phyloP scores from a whole-genome alignment of 805 yeast species.

The Monosporozyma aerobia region DNA sequence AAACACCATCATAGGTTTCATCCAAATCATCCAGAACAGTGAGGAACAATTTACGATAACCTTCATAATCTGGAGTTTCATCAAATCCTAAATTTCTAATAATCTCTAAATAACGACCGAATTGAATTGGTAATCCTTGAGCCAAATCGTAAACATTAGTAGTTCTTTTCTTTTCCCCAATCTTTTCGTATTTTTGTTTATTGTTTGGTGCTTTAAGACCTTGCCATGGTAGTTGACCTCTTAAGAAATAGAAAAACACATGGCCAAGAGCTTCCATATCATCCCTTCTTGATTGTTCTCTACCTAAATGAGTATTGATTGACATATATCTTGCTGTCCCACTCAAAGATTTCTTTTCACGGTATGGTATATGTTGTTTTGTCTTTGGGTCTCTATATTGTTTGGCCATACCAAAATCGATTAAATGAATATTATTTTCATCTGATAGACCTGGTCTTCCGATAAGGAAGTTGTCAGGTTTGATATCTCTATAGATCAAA shows the following conservation, averaged over 20 bases:
- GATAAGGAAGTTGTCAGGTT: constrained; percentile 92
- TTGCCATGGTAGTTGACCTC: constrained; percentile 98
- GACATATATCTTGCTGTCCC: constrained; percentile 99
- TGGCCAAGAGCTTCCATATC: constrained; percentile 96
- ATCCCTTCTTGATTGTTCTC: constrained; percentile 94
- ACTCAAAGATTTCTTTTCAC: constrained; percentile 89
- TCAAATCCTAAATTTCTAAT: constrained; percentile 88
- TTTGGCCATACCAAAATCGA: constrained; percentile 98
- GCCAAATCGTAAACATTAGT: constrained; percentile 83
- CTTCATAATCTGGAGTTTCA: constrained; percentile 90
- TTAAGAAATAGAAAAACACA: constrained; percentile 86
- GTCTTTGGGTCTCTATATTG: constrained; percentile 96
- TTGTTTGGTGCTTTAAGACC: constrained; percentile 97
- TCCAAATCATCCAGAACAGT: constrained; percentile 66
- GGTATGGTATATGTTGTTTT: constrained; percentile 88
- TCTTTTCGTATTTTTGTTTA: constrained; percentile 94
- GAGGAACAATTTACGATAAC: constrained; percentile 67
- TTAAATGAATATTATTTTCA: constrained; percentile 79
- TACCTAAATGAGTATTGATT: constrained; percentile 91
- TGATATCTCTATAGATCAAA: constrained; percentile 90
- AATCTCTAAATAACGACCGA: constrained; percentile 81
- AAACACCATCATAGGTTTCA: constrained; percentile 74
- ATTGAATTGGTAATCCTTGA: constrained; percentile 83
- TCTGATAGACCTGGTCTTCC: constrained; percentile 84
- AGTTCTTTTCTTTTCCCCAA: constrained; percentile 90